Conservation (phyloP, 768 basidiomycete species). For the Inosperma sp. region DNA sequence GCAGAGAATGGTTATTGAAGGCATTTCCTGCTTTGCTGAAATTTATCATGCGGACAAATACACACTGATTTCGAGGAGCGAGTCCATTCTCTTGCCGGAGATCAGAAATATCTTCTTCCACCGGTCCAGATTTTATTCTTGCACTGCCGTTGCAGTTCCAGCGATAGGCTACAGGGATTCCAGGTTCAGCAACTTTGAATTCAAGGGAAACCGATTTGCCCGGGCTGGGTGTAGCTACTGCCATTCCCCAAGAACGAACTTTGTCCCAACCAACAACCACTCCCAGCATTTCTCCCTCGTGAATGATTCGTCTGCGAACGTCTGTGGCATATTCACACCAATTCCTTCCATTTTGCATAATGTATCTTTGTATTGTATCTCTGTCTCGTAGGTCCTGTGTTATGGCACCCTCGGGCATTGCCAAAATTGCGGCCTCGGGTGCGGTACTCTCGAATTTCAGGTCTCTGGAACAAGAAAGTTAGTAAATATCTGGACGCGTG, state of each 20-base stretch:
- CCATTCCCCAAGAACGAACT: conserved; percentile 23
- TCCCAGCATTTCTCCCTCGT: conserved; percentile 23
- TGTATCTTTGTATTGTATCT: background rate
- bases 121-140: background rate
- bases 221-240: conserved; percentile 9
- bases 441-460: conserved; percentile 10
- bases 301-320: conserved; percentile 7
- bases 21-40: background rate
- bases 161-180: background rate
- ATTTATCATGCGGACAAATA: background rate
- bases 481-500: conserved; percentile 4
- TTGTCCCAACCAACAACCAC: conserved; percentile 25
- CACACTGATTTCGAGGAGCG: background rate
- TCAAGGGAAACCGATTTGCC: background rate
- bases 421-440: conserved; percentile 13
- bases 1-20: background rate
- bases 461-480: background rate
- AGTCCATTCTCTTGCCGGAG: background rate
- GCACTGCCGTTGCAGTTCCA: background rate
- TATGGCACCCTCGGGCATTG: conserved; percentile 9
- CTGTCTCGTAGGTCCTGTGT: conserved; percentile 9
- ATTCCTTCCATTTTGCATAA: background rate
- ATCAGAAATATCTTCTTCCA: background rate
- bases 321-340: conserved; percentile 17
- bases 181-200: background rate